Evolutionary conservation across 768 basidiomycete species (phyloP).

Genomic region (Russula compacta): DNA sequence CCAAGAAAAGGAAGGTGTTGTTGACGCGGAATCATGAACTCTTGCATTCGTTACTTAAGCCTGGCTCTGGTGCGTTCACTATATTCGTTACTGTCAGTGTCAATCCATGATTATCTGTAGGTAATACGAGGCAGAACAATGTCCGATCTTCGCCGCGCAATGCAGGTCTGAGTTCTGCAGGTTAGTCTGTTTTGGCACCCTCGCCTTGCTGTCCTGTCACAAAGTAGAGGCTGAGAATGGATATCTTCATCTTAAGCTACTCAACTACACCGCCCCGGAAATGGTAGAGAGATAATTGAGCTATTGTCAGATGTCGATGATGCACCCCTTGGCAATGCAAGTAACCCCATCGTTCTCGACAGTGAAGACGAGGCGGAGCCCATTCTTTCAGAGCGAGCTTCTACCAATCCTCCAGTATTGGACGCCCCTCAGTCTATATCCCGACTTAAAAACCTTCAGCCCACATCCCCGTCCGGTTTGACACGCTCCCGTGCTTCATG

Average conservation of each 20-base stretch:
- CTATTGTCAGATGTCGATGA: slow-evolving; percentile 8
- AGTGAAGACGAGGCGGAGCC: slow-evolving; percentile 7
- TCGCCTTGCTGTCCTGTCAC: neutral
- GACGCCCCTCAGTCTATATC: neutral
- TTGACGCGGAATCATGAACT: neutral
- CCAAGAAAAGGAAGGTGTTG: neutral
- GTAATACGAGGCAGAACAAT: neutral
- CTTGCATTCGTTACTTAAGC: neutral
- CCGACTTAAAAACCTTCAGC: neutral
- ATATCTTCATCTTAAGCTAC: neutral
- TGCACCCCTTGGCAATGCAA: slow-evolving; percentile 2
- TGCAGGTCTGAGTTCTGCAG: neutral
- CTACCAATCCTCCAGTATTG: neutral
- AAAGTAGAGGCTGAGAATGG: neutral
- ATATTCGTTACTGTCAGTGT: neutral
- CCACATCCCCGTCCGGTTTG: neutral
- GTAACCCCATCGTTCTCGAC: slow-evolving; percentile 13
- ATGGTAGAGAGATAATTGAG: neutral
- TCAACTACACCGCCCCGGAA: neutral
- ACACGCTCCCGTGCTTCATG: neutral
- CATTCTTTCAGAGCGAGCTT: neutral
- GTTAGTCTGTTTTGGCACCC: neutral
- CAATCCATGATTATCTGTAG: neutral
- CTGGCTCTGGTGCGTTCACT: neutral
- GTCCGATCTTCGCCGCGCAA: neutral